These are phyloP conservation scores for Cyclocybe aegerita DNA, from an alignment of 768 basidiomycete species.

Conservation along the genomic window DNA sequence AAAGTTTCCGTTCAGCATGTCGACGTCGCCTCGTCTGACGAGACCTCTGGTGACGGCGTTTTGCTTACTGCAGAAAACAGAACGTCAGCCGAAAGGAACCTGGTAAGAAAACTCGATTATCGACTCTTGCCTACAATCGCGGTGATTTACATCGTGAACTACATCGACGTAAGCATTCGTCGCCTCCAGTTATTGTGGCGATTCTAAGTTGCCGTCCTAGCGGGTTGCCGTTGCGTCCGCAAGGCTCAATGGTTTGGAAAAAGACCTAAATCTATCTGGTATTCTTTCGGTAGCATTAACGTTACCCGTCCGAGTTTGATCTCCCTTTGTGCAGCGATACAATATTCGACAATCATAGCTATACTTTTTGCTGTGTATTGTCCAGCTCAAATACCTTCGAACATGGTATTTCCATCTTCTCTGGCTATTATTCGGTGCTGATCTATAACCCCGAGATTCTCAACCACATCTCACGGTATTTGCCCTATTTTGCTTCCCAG, in stretches of 20 bases:
- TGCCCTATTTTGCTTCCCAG: background rate
- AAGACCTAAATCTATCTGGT: constrained; percentile 43
- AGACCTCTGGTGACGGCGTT: background rate
- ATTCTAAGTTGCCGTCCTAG: constrained; percentile 19
- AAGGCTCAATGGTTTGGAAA: constrained; percentile 43
- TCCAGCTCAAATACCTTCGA: constrained; percentile 62
- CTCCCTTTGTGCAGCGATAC: constrained; percentile 10
- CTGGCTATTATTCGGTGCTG: background rate
- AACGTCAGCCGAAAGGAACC: constrained; percentile 31
- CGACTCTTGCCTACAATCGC: constrained; percentile 54
- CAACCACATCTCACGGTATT: constrained; percentile 47
- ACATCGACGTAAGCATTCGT: constrained; percentile 48
- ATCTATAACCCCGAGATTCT: constrained; percentile 35
- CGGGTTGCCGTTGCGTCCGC: constrained; percentile 45
- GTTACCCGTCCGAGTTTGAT: background rate
- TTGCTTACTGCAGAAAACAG: constrained; percentile 19
- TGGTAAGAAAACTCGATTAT: constrained; percentile 52
- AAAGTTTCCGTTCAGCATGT: no score
- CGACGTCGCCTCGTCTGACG: background rate
- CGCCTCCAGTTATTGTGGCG: no score
- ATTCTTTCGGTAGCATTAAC: background rate
- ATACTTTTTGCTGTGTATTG: constrained; percentile 44
- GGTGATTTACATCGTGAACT: constrained; percentile 62
- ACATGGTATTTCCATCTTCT: constrained; percentile 43
- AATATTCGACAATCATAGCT: constrained; percentile 14